Base-by-base conservation (phyloP, 345 rosid genomes). In the Trapa incisa region DNA sequence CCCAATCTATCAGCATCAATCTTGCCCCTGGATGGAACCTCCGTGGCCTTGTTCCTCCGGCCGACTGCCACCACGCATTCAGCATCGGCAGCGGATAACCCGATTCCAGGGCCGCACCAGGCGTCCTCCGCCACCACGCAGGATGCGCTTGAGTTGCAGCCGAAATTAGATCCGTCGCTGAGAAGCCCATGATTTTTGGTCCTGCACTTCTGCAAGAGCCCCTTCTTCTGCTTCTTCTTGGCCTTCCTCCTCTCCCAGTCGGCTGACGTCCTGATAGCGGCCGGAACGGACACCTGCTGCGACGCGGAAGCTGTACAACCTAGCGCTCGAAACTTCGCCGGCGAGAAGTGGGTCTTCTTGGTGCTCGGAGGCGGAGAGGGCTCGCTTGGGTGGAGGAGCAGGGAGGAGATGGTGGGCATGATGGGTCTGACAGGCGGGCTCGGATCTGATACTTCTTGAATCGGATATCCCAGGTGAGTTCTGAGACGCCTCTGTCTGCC, bases 51-150 rank as follows among this genome's bases (percentile, higher is more conserved):
- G 77, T 82, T 86, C 76, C 95, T 86, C 68, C 92, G 77, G 8
- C 84, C 78, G 3, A 83, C 91, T 35, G 84, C 80, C 45, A 86
- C 82, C 47, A 81, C 92, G 38, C 84, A 81, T 29, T 73, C 91
- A 35, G 85, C 88, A 79, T 91, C 97, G 0, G 65, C 76, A 47
- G 91, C 79, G 2, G 92, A 84, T 41, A 88, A 87, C 66, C 92
- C 97, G 72, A 91, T 80, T 57, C 97, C 98, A 15, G 96, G 97
- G 5, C 92, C 96, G 64, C 97, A 93, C 96, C 98, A 89, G 2
- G 86, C 96, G 73, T 87, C 98, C 70, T 84, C 96, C 75, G 71
- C 71, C 65, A 81, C 85, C 50, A 73, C 82, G 72, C 89, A 87
- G 42, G 75, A 67, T 10, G 68, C 70, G 16, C 78, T 65, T 1